These are phyloP conservation scores for Penicillium samsonianum DNA, from an alignment of 495 filamentous ascomycete genomes.

Conservation along the genomic window DNA sequence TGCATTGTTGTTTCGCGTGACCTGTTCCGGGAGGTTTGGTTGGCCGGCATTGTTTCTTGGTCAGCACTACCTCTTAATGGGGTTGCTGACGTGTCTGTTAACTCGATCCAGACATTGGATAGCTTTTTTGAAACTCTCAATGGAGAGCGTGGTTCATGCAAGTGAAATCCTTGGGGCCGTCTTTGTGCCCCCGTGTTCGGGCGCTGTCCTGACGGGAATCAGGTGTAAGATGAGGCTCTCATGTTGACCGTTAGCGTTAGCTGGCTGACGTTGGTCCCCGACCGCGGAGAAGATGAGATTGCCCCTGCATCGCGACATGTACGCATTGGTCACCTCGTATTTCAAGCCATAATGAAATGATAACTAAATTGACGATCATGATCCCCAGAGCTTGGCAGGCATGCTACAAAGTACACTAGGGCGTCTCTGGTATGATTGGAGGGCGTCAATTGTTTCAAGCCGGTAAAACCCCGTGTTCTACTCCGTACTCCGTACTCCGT, in stretches of 20 bases:
- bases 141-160: slow-evolving; percentile 12
- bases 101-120: background rate
- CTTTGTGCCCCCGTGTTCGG: background rate
- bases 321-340: slow-evolving; percentile 8
- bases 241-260: background rate
- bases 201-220: background rate
- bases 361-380: slow-evolving; percentile 1
- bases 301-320: slow-evolving; percentile 6
- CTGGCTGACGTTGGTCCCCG: background rate
- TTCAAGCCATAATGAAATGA: background rate
- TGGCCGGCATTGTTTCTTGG: background rate
- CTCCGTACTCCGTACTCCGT: too few relatives aligned
- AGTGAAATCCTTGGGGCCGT: slow-evolving; percentile 3
- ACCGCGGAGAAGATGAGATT: background rate
- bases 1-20: slow-evolving; percentile 5
- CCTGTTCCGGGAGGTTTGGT: background rate
- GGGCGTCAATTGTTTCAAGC: background rate
- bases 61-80: slow-evolving; percentile 11
- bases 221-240: slow-evolving; percentile 11
- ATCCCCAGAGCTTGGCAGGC: background rate
- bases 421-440: background rate
- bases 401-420: background rate
- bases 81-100: slow-evolving; percentile 26
- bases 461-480: slow-evolving; percentile 1
- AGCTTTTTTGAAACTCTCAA: background rate